A percentile compares a stretch with the other conserved stretches of the same genome.
Evolutionary conservation across 2,329 filamentous ascomycete species (phyloP).

Genomic region (Hymenoscyphus albidus): DNA sequence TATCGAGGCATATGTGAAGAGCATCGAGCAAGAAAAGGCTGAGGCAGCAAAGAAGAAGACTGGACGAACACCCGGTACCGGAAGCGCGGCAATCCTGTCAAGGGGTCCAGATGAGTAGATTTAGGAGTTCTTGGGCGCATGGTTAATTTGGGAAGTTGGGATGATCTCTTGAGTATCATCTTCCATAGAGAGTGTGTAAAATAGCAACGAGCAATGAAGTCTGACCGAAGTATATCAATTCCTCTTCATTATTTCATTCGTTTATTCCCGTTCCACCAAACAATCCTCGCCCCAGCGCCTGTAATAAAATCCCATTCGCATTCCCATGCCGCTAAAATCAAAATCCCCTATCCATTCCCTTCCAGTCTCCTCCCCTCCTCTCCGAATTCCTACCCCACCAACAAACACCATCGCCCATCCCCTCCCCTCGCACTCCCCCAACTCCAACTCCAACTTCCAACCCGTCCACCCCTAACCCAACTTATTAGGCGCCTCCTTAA

Average conservation of each 20-base stretch:
- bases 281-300: constrained; percentile 7
- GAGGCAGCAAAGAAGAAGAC: constrained; percentile 97
- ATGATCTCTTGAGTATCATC: constrained; percentile 21
- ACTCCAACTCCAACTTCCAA: too few species aligned
- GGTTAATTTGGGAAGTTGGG: constrained; percentile 12
- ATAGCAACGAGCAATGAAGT: constrained; percentile 35
- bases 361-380: too few species aligned
- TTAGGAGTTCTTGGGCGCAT: neutral
- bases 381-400: too few species aligned
- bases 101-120: constrained; percentile 45
- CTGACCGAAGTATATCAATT: neutral
- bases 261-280: neutral
- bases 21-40: constrained; percentile 98
- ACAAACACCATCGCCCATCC: constrained; percentile 18
- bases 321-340: constrained; percentile 31
- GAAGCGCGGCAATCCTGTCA: constrained; percentile 70
- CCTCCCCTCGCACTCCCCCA: neutral
- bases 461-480: constrained; percentile 55
- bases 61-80: constrained; percentile 65
- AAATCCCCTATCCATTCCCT: too few species aligned
- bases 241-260: neutral
- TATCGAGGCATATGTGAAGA: constrained; percentile 97
- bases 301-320: constrained; percentile 13
- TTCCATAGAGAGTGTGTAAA: constrained; percentile 33
- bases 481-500: constrained; percentile 69